Percentiles rank a stretch among this genome's conserved stretches.
Evolutionary conservation across 306 rosid genomes (phyloP).

Genomic region (Castanopsis chinensis): DNA sequence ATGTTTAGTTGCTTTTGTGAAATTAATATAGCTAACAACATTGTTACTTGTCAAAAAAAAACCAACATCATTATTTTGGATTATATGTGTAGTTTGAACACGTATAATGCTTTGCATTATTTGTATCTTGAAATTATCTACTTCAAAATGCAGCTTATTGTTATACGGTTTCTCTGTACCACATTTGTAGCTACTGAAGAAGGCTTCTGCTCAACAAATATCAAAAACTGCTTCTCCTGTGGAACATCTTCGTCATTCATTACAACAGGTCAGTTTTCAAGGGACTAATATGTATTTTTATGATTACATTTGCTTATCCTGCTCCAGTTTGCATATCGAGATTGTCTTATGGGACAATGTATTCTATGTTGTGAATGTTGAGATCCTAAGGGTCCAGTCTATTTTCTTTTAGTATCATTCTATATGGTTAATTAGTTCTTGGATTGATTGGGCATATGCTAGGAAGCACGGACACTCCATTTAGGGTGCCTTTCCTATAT

Average conservation of each 20-base stretch:
- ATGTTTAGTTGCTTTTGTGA: background rate
- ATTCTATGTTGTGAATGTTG: background rate
- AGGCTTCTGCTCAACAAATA: slow-evolving; percentile 75
- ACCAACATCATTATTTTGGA: background rate
- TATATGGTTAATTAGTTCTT: background rate
- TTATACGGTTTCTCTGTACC: slow-evolving; percentile 54
- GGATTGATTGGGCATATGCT: background rate
- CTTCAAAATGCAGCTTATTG: slow-evolving; percentile 72
- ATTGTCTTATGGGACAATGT: background rate
- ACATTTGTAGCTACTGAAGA: slow-evolving; percentile 84
- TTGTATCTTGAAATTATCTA: slow-evolving; percentile 40
- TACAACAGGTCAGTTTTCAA: slow-evolving; percentile 67
- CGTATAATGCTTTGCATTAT: slow-evolving; percentile 10
- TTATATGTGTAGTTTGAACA: slow-evolving; percentile 15
- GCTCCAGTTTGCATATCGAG: background rate
- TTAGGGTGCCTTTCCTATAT: too few species aligned
- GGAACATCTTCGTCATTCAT: slow-evolving; percentile 74
- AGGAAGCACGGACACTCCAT: too few species aligned
- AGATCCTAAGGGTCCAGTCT: background rate
- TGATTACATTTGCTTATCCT: background rate
- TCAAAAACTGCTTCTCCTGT: slow-evolving; percentile 79
- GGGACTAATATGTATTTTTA: background rate
- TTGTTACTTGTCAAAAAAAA: background rate
- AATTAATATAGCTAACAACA: background rate
- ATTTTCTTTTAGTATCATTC: background rate